Evolutionary conservation across 345 rosid species (phyloP), one percentile per base, ranked within the genome.

Genomic region (Geranium brycei): DNA sequence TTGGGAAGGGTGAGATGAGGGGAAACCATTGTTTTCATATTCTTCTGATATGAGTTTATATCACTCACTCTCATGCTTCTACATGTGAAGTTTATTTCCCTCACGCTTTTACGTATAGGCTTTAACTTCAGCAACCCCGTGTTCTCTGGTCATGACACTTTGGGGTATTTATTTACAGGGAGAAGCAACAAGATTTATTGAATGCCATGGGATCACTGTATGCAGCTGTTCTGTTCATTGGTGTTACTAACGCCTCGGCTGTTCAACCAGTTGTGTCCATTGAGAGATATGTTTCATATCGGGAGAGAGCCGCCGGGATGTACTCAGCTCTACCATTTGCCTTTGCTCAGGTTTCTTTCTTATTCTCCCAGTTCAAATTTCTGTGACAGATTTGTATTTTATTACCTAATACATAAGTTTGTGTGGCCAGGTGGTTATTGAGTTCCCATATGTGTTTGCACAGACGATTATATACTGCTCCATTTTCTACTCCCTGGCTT

Each of bases 201-300:
- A 93, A 93, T 64, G 91, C 99, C 63, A 83, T 90, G 96, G 99
- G 97, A 74, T 90, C 99, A 2, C 77, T 92, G 95, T 92, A 92
- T 31, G 85, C 85, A 3, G 97, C 97, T 0, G 85, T 90, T 56
- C 78, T 90, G 66, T 93, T 93, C 79, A 85, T 92, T 62, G 97
- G 99, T 62, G 80, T 87, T 58, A 87, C 98, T 17, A 92, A 92
- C 18, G 98, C 82, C 17, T 65, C 87, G 0, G 91, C 99, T 16
- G 99, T 85, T n/a, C 99, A 92, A 69, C 97, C 99, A 1, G 97
- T 92, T 65, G 97, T 92, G 63, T 92, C 97, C 62, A 66, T 90
- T 15, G 99, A 92, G 78, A 82, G 97, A 79, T 90, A 78, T 71
- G 99, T 92, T 62, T 89, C 99, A 12, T 92, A 89, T 65, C 76